A percentile compares a stretch with the other conserved stretches of the same genome.
Conservation (phyloP, 768 basidiomycete species). For the Astraeus odoratus region DNA sequence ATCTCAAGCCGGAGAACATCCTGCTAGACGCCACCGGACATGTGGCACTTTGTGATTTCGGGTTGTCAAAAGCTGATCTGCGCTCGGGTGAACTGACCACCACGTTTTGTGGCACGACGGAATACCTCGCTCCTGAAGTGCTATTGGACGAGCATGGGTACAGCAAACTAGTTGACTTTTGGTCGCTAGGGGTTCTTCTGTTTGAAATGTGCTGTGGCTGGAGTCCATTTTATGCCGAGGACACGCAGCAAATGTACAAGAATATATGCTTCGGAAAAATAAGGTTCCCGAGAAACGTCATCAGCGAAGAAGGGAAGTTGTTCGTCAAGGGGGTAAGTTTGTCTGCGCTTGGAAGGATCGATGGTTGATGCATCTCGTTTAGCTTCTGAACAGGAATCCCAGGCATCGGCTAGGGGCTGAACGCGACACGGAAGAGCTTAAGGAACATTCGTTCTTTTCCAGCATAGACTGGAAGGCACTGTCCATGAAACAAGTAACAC, state of each 20-base stretch:
- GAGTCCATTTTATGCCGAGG: conserved; percentile 99
- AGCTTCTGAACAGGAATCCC: conserved; percentile 99
- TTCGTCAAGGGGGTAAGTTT: conserved; percentile 93
- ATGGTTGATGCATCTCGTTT: conserved; percentile 12
- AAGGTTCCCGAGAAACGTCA: conserved; percentile 93
- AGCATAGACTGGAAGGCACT: conserved; percentile 89
- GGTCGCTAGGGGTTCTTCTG: conserved; percentile 90
- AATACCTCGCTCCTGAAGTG: conserved; percentile 98
- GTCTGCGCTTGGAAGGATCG: conserved; percentile 8
- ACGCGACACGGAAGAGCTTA: conserved; percentile 88
- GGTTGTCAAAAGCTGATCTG: conserved; percentile 93
- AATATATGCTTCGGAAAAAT: conserved; percentile 99
- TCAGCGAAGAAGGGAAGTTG: conserved; percentile 96
- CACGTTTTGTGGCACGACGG: conserved; percentile 98
- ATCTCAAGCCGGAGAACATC: conserved; percentile 98
- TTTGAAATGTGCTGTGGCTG: conserved; percentile 99
- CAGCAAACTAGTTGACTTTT: conserved; percentile 97
- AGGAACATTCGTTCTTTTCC: conserved; percentile 92
- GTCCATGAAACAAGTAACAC: conserved; percentile 81
- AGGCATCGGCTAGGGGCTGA: conserved; percentile 90
- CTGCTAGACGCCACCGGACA: conserved; percentile 97
- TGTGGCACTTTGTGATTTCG: conserved; percentile 97
- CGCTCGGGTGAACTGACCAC: conserved; percentile 94
- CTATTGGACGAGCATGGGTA: conserved; percentile 97
- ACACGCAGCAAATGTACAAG: conserved; percentile 99